Percentiles rank a stretch among this genome's conserved stretches.
These are phyloP conservation scores for Lathyrus tuberosus DNA, from an alignment of 306 rosid species.

Conservation along the genomic window DNA sequence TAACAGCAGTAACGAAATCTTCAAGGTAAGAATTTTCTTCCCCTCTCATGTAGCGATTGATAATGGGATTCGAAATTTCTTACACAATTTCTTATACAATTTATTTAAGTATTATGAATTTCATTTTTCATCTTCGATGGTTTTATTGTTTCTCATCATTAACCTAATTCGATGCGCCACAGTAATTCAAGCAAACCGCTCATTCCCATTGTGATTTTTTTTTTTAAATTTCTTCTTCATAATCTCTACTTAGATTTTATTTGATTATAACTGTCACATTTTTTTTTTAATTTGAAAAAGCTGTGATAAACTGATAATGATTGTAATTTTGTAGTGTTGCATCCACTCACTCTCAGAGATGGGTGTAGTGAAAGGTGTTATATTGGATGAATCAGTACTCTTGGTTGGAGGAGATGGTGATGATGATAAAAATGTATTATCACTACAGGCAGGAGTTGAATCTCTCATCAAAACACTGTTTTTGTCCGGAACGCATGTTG, in stretches of 20 bases:
- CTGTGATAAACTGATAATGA: not conserved
- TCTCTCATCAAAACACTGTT: constrained; percentile 62
- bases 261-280: not conserved
- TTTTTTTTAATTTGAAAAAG: not conserved
- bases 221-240: too few relatives aligned
- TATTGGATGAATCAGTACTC: constrained; percentile 67
- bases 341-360: constrained; percentile 32
- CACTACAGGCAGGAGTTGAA: constrained; percentile 51
- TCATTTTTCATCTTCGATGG: too few relatives aligned
- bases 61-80: too few relatives aligned
- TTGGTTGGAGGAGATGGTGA: constrained; percentile 38
- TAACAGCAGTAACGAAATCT: too few relatives aligned
- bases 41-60: too few relatives aligned
- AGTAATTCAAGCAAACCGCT: too few relatives aligned
- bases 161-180: not conserved
- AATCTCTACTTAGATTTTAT: too few relatives aligned
- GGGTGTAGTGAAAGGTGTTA: constrained; percentile 56
- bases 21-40: too few relatives aligned
- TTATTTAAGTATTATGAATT: too few relatives aligned
- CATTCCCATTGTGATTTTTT: too few relatives aligned
- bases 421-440: constrained; percentile 36
- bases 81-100: too few relatives aligned
- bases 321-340: constrained; percentile 19
- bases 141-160: too few relatives aligned
- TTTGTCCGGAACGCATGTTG: constrained; percentile 52